A percentile compares a stretch with the other conserved stretches of the same genome.
Evolutionary conservation across 257 asterid genomes (phyloP).

Genomic region (Solanum clarkiae): DNA sequence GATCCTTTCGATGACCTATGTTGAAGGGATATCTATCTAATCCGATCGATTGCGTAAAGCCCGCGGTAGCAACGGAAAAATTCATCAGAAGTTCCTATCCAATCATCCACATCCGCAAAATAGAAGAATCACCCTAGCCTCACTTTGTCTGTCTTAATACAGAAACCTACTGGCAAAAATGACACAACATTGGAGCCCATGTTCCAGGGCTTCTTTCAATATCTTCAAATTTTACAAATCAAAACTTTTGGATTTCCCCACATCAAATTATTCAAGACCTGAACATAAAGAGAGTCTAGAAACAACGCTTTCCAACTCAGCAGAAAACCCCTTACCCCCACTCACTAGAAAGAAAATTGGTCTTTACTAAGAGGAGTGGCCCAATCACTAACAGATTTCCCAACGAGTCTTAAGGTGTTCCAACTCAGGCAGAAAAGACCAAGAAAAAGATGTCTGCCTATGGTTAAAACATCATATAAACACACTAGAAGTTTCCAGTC

Average conservation of each 20-base stretch:
- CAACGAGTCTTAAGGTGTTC: background rate
- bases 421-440: background rate
- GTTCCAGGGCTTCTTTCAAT: background rate
- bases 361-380: background rate
- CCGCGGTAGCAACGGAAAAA: no score
- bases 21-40: no score
- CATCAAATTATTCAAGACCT: background rate
- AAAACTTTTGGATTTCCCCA: background rate
- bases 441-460: background rate
- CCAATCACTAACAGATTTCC: background rate
- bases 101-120: background rate
- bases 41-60: no score
- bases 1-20: no score
- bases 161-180: background rate
- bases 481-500: background rate
- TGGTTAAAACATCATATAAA: background rate
- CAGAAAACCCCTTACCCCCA: background rate
- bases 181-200: background rate
- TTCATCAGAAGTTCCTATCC: background rate
- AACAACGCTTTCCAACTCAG: background rate
- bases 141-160: background rate
- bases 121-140: background rate
- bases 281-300: background rate
- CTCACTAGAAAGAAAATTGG: background rate
- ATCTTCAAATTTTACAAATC: background rate